Evolutionary conservation across 768 basidiomycete species (phyloP).

Genomic region (Auriscalpium vulgare): DNA sequence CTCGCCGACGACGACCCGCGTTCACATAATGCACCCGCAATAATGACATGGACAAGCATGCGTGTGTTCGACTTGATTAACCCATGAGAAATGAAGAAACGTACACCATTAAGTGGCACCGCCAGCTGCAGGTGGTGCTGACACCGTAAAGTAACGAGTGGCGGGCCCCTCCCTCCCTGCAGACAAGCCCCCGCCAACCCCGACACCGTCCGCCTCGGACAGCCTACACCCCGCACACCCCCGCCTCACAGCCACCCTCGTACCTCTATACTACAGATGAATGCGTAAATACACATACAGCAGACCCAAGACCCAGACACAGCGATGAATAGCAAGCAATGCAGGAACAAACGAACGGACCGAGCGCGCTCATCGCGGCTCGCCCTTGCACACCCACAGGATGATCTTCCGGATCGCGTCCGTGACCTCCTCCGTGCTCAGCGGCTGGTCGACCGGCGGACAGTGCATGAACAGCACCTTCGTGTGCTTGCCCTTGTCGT

Average conservation of each 20-base stretch:
- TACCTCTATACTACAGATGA: not conserved
- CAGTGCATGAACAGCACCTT: constrained; percentile 66
- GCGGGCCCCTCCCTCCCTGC: too few relatives aligned
- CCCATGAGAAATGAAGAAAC: too few relatives aligned
- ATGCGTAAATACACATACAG: not conserved
- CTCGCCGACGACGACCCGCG: too few relatives aligned
- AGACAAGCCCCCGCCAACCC: too few relatives aligned
- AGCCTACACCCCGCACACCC: too few relatives aligned
- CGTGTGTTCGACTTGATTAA: too few relatives aligned
- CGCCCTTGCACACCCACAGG: constrained; percentile 41
- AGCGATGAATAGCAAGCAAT: not conserved
- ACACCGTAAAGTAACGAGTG: too few relatives aligned
- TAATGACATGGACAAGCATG: too few relatives aligned
- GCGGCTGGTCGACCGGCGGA: constrained; percentile 57
- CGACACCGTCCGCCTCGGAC: too few relatives aligned
- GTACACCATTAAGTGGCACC: too few relatives aligned
- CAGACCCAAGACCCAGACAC: not conserved
- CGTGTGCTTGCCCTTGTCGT: constrained; percentile 18
- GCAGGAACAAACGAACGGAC: not conserved
- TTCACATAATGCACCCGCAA: too few relatives aligned
- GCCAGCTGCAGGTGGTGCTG: too few relatives aligned
- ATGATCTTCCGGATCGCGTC: constrained; percentile 55
- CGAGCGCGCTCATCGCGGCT: constrained; percentile 4
- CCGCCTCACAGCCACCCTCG: not conserved
- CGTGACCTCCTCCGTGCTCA: constrained; percentile 58